Evolutionary conservation across 2,329 filamentous ascomycete species (phyloP).

Genomic region (Tolypocladium paradoxum): DNA sequence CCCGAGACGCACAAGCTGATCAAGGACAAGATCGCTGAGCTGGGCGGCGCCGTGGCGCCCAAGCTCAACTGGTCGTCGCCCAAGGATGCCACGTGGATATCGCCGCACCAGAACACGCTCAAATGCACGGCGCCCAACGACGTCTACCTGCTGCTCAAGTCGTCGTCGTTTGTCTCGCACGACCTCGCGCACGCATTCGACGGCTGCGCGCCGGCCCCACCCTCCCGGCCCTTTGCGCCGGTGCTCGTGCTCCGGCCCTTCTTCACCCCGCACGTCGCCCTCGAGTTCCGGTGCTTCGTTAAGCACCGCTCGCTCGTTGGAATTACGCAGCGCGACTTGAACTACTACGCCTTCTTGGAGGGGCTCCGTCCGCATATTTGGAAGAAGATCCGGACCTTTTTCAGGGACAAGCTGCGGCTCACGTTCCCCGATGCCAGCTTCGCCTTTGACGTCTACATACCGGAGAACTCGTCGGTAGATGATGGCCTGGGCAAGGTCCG

Average conservation of each 20-base stretch:
- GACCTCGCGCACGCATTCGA: conserved; percentile 92
- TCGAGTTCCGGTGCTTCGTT: conserved; percentile 95
- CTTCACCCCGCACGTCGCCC: conserved; percentile 76
- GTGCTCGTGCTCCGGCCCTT: conserved; percentile 80
- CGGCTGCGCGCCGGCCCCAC: conserved; percentile 37
- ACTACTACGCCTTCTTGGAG: conserved; percentile 74
- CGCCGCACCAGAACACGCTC: conserved; percentile 72
- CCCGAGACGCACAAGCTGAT: conserved; percentile 67
- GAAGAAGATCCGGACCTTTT: conserved; percentile 64
- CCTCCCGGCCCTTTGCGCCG: conserved; percentile 49
- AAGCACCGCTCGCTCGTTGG: conserved; percentile 70
- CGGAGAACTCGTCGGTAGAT: conserved; percentile 44
- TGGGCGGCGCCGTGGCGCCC: conserved; percentile 78
- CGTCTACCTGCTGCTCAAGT: conserved; percentile 87
- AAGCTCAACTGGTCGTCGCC: conserved; percentile 98
- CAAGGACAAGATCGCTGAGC: conserved; percentile 63
- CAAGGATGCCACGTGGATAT: conserved; percentile 93
- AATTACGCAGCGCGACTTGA: conserved; percentile 81
- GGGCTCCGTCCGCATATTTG: conserved; percentile 54
- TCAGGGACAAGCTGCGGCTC: conserved; percentile 59
- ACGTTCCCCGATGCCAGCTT: conserved; percentile 80
- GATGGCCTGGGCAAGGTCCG: conserved; percentile 63
- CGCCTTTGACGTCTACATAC: conserved; percentile 86
- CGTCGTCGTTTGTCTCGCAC: conserved; percentile 87
- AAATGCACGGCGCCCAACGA: conserved; percentile 85